Base-by-base conservation (phyloP, 805 yeast species). In the Teunomyces aglyptinius region DNA sequence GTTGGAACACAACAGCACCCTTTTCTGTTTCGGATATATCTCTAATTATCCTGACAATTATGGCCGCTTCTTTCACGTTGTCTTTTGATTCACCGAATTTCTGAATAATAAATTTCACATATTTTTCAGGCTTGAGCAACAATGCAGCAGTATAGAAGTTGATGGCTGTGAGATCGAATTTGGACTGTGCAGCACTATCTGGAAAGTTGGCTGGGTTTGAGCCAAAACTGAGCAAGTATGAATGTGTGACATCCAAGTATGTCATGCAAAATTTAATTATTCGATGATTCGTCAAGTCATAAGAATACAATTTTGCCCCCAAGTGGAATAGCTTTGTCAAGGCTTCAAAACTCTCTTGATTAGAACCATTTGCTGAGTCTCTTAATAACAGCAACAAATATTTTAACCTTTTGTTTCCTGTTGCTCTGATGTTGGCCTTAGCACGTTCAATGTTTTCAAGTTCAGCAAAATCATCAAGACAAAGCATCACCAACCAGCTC, bases 111-210 rank as follows among this genome's bases (percentile, higher is more conserved):
- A 56, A 34, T 12, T 58, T 55, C 10, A 55, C 45, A 51, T 70
- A 71, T 43, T 53, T 59, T 5, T 59, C 60, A 1, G 75, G 71
- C 41, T 65, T 60, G 32, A 71, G 49, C 51, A 64, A 55, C 5
- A 68, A 59, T 5, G 76, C 75, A 5, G 71, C 66, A 1, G 66
- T 58, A 46, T 56, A 67, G 33, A 67, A 64, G 39, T 66, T 61
- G 2, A 65, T 57, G 6, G 55, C 22, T 13, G 67, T 51, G 16
- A 53, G 51, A 28, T 61, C 63, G 49, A 58, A 64, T 12, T 52
- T 46, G n/a, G 24, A 13, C 10, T 44, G 35, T 3, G 54, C 44
- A 8, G 52, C 56, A 16, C 55, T 55, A 18, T 50, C 39, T 1
- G 50, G 47, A 26, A 53, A 50, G 28, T 43, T 40, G 26, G 28